Conservation (phyloP, 2,329 filamentous ascomycete genomes). For the Cladophialophora psammophila region DNA sequence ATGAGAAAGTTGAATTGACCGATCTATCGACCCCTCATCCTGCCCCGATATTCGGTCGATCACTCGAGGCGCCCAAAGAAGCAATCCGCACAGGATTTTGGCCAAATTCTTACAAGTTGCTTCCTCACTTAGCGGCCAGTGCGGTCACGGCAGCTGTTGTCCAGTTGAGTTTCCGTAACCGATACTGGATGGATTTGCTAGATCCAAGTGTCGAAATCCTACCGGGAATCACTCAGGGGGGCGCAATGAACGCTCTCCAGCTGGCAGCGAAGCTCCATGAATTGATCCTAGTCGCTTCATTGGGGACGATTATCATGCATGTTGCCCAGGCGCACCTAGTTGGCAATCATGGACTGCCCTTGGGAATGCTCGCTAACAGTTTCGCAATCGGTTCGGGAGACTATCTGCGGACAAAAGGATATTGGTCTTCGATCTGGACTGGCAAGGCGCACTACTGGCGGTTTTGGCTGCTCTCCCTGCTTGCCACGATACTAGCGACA, state of each 20-base stretch:
- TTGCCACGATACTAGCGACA: constrained; percentile 38
- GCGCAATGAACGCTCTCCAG: constrained; percentile 42
- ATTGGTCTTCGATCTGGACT: constrained; percentile 35
- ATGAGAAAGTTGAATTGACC: constrained; percentile 21
- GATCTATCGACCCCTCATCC: constrained; percentile 16
- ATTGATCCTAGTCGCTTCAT: constrained; percentile 40
- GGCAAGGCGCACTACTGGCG: constrained; percentile 31
- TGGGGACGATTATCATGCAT: constrained; percentile 40
- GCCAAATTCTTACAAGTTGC: constrained; percentile 28
- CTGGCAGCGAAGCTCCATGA: constrained; percentile 42
- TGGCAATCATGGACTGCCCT: constrained; percentile 38
- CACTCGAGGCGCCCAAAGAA: constrained; percentile 28
- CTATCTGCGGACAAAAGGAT: constrained; percentile 40
- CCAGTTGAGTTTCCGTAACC: constrained; percentile 36
- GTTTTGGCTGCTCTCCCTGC: constrained; percentile 33
- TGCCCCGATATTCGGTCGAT: constrained; percentile 7
- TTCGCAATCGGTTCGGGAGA: constrained; percentile 38
- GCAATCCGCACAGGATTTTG: constrained; percentile 29
- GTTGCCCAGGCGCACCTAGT: constrained; percentile 37
- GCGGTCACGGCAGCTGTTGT: constrained; percentile 34
- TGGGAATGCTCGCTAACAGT: constrained; percentile 40
- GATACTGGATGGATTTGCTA: constrained; percentile 38
- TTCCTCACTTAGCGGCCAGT: constrained; percentile 39
- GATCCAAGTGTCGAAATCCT: constrained; percentile 38
- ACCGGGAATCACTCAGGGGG: constrained; percentile 35